phyloP scores from a whole-genome alignment of 345 rosid species.

The Lepidium aucheri region DNA sequence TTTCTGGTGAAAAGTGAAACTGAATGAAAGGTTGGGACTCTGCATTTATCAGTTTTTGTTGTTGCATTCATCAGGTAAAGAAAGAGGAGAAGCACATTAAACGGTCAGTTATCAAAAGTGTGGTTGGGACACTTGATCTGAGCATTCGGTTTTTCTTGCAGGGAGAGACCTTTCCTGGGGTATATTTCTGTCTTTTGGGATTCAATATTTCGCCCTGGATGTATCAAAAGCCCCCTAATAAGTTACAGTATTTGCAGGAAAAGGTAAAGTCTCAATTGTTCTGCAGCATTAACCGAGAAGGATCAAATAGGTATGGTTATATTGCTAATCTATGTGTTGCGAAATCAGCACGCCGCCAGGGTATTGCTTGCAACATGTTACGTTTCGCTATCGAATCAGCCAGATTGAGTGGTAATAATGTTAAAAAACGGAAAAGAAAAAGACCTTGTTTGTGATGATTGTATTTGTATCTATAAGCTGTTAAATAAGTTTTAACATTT shows the following conservation, averaged over 20 bases:
- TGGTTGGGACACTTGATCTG: slow-evolving; percentile 85
- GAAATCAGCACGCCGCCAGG: slow-evolving; percentile 79
- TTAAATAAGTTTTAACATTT: background rate
- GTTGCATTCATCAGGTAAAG: slow-evolving; percentile 43
- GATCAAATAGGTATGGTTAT: slow-evolving; percentile 54
- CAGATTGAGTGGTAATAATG: slow-evolving; percentile 49
- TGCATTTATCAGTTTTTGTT: background rate
- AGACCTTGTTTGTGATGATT: background rate
- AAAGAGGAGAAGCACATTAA: slow-evolving; percentile 50
- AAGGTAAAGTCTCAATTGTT: slow-evolving; percentile 43
- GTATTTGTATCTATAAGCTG: background rate
- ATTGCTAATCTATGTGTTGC: slow-evolving; percentile 73
- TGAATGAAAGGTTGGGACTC: background rate
- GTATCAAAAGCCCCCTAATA: background rate
- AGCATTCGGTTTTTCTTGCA: slow-evolving; percentile 50
- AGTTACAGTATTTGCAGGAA: slow-evolving; percentile 42
- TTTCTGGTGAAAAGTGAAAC: background rate
- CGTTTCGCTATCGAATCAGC: slow-evolving; percentile 55
- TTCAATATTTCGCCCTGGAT: background rate
- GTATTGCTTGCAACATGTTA: slow-evolving; percentile 75
- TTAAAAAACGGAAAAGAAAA: background rate
- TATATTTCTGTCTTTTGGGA: slow-evolving; percentile 15
- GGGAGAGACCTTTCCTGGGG: slow-evolving; percentile 92
- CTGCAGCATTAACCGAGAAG: slow-evolving; percentile 33
- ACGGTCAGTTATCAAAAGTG: slow-evolving; percentile 62